Base-by-base conservation (phyloP, 306 rosid genomes). In the Inga laurina region DNA sequence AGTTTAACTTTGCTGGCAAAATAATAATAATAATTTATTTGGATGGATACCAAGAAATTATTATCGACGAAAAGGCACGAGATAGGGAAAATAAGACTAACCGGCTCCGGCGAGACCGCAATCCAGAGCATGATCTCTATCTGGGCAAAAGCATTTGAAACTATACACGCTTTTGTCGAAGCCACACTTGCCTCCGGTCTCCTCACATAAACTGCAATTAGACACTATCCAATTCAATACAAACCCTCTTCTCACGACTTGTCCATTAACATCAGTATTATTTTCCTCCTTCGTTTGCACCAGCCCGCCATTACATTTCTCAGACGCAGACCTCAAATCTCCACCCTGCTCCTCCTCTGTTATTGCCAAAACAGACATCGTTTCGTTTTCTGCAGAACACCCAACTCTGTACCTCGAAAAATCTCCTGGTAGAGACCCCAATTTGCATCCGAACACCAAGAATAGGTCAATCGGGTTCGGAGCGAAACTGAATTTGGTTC, bases 81-180 rank as follows among this genome's bases (percentile, higher is more conserved):
- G 30, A 27, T 27, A 27, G 30, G 30, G 30, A 27, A 27, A 27
- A 27, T 27, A 27, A 27, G 30, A 27, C 30, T 0, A 27, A 32
- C 34, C 34, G 34, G 34, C 34, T 32, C 34, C 34, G 34, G 34
- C 93, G 35, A 76, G 2, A 57, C 35, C 15, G 74, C 98, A 94
- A 3, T 19, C 72, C 4, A 12, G 61, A 32, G 82, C 2, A 80
- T 92, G 98, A 87, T 88, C 87, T 51, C 92, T 68, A 41, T 87
- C 89, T 8, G 85, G 69, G 45, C 94, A 94, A 77, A 48, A 87
- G 52, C 98, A 92, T 54, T 24, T 54, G 76, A 90, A 92, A 46
- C 0, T 62, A 12, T 0, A 21, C 0, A 12, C 6, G 0, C 0
- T 0, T 0, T 0, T 0, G 10, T 65, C 21, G 59, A 89, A 94